phyloP scores from a whole-genome alignment of 2,329 filamentous ascomycete genomes.

The Beauveria sp. region DNA sequence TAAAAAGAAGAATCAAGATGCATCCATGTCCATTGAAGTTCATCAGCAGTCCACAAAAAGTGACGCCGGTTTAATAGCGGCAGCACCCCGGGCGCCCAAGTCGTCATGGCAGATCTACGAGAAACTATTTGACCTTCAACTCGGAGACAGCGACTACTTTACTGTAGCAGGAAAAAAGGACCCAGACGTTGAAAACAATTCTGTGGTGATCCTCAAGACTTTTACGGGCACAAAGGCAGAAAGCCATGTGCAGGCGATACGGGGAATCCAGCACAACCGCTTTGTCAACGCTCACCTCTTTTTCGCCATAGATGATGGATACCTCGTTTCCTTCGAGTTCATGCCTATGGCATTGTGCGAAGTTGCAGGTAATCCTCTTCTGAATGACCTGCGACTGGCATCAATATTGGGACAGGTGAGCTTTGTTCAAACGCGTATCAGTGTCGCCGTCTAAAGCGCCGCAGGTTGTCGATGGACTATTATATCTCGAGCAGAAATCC shows the following conservation, averaged over 20 bases:
- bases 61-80: neutral
- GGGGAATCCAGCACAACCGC: neutral
- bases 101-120: neutral
- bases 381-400: slow-evolving; percentile 8
- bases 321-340: slow-evolving; percentile 7
- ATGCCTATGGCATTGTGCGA: slow-evolving; percentile 11
- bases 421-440: neutral
- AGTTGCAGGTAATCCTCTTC: slow-evolving; percentile 4
- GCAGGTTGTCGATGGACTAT: slow-evolving; percentile 8
- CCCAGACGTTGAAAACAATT: neutral
- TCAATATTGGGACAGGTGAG: slow-evolving; percentile 10
- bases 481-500: slow-evolving; percentile 8
- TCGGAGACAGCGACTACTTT: neutral
- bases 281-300: neutral
- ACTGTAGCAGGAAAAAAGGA: neutral
- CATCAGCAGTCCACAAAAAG: neutral
- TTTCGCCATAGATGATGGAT: neutral
- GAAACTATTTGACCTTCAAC: neutral
- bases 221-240: neutral
- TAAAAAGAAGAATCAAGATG: neutral
- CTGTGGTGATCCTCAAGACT: neutral
- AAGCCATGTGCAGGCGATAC: neutral
- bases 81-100: neutral
- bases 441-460: neutral
- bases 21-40: neutral